These are phyloP conservation scores for Leishmania lainsoni DNA, from an alignment of 208 protist species.

Conservation along the genomic window DNA sequence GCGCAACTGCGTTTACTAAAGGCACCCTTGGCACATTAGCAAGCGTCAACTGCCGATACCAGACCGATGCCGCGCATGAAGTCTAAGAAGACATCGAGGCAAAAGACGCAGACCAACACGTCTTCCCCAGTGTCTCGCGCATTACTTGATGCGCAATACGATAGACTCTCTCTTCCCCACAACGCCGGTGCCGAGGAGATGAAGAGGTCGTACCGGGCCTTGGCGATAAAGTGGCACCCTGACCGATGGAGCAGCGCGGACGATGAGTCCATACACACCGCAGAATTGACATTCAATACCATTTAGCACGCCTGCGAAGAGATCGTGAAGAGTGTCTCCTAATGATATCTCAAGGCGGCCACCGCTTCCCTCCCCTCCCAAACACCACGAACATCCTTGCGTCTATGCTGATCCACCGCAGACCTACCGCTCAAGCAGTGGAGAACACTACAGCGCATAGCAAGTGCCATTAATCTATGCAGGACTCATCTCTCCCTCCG, in stretches of 20 bases:
- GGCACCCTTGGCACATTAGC: slow-evolving; percentile 20
- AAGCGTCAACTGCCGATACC: not conserved
- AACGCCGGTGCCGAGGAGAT: slow-evolving; percentile 17
- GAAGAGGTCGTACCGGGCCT: slow-evolving; percentile 45
- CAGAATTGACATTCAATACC: slow-evolving; percentile 67
- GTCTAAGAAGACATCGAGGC: not conserved
- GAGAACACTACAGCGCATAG: not conserved
- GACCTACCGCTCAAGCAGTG: not conserved
- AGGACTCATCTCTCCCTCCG: not conserved
- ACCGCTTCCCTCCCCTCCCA: not conserved
- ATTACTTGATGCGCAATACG: slow-evolving; percentile 18
- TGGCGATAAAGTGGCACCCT: slow-evolving; percentile 82
- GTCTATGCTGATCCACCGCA: not conserved
- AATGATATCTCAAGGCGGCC: not conserved
- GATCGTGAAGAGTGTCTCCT: slow-evolving; percentile 45
- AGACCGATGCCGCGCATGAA: not conserved
- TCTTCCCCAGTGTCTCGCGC: too few species aligned
- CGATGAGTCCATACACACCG: slow-evolving; percentile 29
- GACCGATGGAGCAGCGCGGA: slow-evolving; percentile 64
- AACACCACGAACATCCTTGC: not conserved
- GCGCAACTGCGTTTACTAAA: slow-evolving; percentile 24
- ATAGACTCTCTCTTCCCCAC: slow-evolving; percentile 15
- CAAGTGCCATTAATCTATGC: not conserved
- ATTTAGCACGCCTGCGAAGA: slow-evolving; percentile 72
- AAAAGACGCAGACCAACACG: not conserved